phyloP scores from a whole-genome alignment of 2,329 filamentous ascomycete genomes.

The Amauroascus verrucosus region DNA sequence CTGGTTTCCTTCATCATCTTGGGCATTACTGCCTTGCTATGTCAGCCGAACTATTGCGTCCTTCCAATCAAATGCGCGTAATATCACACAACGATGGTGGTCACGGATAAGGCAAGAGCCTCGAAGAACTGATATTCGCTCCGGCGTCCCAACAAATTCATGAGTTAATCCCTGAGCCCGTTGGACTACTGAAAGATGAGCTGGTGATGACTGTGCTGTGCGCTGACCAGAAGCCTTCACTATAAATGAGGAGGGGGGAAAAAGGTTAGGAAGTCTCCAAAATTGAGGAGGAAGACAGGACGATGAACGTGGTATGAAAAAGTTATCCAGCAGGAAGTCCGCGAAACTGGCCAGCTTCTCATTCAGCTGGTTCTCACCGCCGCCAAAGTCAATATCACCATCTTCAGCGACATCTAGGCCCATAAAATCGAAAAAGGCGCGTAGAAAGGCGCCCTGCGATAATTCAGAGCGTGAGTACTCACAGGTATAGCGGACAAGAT shows the following conservation, averaged over 20 bases:
- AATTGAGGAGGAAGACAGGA: neutral
- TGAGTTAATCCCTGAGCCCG: constrained; percentile 6
- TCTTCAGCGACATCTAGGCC: neutral
- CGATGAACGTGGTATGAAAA: constrained; percentile 16
- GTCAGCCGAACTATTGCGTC: constrained; percentile 13
- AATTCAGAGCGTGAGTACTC: neutral
- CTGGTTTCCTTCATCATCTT: constrained; percentile 16
- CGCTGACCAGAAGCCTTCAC: constrained; percentile 16
- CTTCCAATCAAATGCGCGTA: constrained; percentile 15
- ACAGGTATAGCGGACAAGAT: neutral
- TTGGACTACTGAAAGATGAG: constrained; percentile 13
- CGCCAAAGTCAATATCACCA: neutral
- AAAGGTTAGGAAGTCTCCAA: neutral
- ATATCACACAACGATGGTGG: constrained; percentile 18
- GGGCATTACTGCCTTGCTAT: constrained; percentile 7
- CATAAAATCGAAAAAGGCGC: neutral
- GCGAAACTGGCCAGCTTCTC: constrained; percentile 12
- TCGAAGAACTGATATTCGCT: constrained; percentile 15
- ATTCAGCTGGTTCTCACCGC: neutral
- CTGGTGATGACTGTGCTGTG: constrained; percentile 16
- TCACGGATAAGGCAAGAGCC: constrained; percentile 16
- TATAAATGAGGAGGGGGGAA: constrained; percentile 4
- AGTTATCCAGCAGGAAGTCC: constrained; percentile 16
- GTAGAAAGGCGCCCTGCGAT: neutral
- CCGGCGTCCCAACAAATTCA: constrained; percentile 6